Percentiles rank a stretch among this genome's conserved stretches.
phyloP scores from a whole-genome alignment of 495 filamentous ascomycete genomes.

The Chaetomium tenue region DNA sequence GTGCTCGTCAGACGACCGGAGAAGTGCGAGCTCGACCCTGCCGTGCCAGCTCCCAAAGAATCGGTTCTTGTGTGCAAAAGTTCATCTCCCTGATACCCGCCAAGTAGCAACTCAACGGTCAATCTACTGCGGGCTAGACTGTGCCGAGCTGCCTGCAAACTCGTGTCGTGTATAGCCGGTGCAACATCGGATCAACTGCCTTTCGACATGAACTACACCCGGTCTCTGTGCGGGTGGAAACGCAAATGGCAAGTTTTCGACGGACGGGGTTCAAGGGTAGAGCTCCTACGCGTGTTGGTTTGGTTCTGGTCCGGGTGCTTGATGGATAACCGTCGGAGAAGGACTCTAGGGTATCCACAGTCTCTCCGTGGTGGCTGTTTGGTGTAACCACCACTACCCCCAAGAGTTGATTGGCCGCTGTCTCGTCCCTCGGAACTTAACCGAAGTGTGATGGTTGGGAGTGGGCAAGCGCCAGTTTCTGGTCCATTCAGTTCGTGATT shows the following conservation, averaged over 20 bases:
- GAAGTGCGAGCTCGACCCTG: constrained; percentile 26
- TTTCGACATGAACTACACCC: neutral
- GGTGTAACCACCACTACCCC: constrained; percentile 8
- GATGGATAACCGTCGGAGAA: neutral
- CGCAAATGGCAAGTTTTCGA: neutral
- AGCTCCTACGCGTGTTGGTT: neutral
- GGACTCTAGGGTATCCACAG: neutral
- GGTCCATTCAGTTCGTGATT: neutral
- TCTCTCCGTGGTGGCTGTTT: neutral
- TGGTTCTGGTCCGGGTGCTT: neutral
- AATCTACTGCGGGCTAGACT: constrained; percentile 1
- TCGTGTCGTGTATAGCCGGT: constrained; percentile 13
- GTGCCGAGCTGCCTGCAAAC: neutral
- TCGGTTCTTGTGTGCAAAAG: constrained; percentile 30
- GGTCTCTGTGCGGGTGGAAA: neutral
- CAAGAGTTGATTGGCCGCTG: constrained; percentile 8
- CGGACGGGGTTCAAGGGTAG: neutral
- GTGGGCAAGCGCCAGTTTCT: neutral
- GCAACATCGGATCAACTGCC: neutral
- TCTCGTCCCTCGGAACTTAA: constrained; percentile 13
- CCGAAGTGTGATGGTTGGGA: constrained; percentile 5
- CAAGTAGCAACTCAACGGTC: constrained; percentile 14
- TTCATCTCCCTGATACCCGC: constrained; percentile 19
- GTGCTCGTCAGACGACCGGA: neutral
- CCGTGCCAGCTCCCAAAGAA: constrained; percentile 33